A percentile compares a stretch with the other conserved stretches of the same genome.
phyloP scores from a whole-genome alignment of 208 protist species.

The Trypanosomatidae sp. region DNA sequence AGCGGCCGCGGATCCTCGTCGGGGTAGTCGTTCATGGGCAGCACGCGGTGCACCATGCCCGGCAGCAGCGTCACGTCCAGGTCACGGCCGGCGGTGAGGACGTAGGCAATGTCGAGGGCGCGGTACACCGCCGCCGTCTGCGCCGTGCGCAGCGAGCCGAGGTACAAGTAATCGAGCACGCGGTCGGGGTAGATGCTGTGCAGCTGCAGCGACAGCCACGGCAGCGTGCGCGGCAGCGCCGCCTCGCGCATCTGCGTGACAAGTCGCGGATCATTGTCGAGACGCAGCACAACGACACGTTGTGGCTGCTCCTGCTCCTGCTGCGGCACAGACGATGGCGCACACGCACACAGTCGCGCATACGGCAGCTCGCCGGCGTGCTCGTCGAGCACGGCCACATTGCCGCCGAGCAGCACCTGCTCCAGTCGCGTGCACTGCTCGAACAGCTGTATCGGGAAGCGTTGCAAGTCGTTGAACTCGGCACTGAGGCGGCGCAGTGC shows the following conservation, averaged over 20 bases:
- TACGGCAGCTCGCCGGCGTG: constrained; percentile 16
- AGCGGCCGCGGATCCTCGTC: constrained; percentile 39
- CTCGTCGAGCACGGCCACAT: constrained; percentile 42
- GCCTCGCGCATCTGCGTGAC: constrained; percentile 40
- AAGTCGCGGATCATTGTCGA: constrained; percentile 68
- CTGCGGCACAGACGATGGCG: too few relatives aligned
- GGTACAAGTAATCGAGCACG: constrained; percentile 71
- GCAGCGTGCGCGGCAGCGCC: constrained; percentile 22
- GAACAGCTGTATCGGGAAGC: constrained; percentile 55
- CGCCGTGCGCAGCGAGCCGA: constrained; percentile 76
- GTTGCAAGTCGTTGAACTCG: constrained; percentile 50
- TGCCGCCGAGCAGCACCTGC: constrained; percentile 48
- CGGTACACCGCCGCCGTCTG: constrained; percentile 68
- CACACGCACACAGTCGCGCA: constrained; percentile 10
- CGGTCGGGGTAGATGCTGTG: constrained; percentile 86
- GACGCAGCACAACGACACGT: too few relatives aligned
- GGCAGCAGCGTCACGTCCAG: constrained; percentile 53
- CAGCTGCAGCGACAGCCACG: constrained; percentile 53
- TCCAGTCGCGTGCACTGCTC: constrained; percentile 30
- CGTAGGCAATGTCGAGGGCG: constrained; percentile 67
- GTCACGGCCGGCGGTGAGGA: constrained; percentile 59
- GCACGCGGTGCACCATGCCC: constrained; percentile 63
- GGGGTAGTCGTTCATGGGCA: constrained; percentile 67
- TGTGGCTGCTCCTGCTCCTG: too few relatives aligned
- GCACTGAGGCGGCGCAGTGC: constrained; percentile 30